Percentiles rank a stretch among this genome's conserved stretches.
Conservation (phyloP, 257 asterid genomes). For the Solanum sparsipilum region DNA sequence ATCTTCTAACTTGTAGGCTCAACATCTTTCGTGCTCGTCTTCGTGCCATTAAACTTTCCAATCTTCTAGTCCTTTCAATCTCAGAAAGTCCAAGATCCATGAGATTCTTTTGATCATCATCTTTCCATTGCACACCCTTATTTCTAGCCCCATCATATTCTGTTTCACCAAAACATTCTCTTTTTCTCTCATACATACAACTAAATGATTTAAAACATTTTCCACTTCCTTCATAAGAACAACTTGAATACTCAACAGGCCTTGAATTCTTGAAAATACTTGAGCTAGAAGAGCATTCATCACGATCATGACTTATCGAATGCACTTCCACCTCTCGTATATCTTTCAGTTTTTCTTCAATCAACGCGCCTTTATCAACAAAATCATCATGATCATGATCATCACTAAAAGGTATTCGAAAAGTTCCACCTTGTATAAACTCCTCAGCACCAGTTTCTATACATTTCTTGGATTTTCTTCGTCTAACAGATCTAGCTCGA, state of each 20-base stretch:
- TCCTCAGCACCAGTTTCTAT: slow-evolving; percentile 13
- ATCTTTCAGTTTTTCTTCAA: slow-evolving; percentile 40
- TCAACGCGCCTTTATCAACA: slow-evolving; percentile 33
- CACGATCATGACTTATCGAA: neutral
- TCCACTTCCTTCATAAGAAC: neutral
- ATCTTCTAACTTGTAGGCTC: slow-evolving; percentile 34
- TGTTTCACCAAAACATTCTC: slow-evolving; percentile 18
- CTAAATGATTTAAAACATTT: neutral
- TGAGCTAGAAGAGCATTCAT: slow-evolving; percentile 5
- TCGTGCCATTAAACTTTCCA: slow-evolving; percentile 88
- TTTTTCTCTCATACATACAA: neutral
- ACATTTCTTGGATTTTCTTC: slow-evolving; percentile 38
- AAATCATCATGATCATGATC: slow-evolving; percentile 9
- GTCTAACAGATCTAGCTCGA: slow-evolving; percentile 63
- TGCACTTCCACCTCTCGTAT: slow-evolving; percentile 42
- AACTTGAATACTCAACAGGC: neutral
- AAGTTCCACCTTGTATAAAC: slow-evolving; percentile 18
- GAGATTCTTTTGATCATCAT: slow-evolving; percentile 36
- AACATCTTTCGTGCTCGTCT: slow-evolving; percentile 52
- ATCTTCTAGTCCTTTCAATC: slow-evolving; percentile 56
- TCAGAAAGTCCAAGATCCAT: slow-evolving; percentile 58
- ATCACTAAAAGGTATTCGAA: slow-evolving; percentile 10
- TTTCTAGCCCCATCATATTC: slow-evolving; percentile 12
- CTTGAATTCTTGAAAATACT: neutral
- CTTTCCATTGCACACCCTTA: slow-evolving; percentile 23